Base-by-base conservation (phyloP, 2,329 filamentous ascomycete genomes). In the Verticillium isaacii region DNA sequence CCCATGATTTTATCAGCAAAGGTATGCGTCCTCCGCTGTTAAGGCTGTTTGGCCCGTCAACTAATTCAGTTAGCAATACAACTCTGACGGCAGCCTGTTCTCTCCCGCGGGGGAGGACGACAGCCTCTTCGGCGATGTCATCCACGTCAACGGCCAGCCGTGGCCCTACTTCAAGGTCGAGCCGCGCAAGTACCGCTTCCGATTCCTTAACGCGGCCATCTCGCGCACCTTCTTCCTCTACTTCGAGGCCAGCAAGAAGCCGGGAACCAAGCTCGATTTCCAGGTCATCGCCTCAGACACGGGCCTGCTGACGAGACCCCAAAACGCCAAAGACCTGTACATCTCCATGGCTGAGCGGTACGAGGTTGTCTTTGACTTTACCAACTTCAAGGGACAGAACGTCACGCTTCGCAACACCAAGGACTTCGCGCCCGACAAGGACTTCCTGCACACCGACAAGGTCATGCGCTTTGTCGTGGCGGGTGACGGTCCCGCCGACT, bases 161-260 rank as follows among this genome's bases (percentile, higher is more conserved):
- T 85, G 82, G 82, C 82, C 83, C 3, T 83, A 73, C 64, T 65
- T 82, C 50, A 74, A 76, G 8, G 82, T 84, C 3, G 78, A 85
- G 68, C 80, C 80, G 5, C 77, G 82, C 67, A 84, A 84, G 66
- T 85, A 85, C 70, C 78, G 82, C 29, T 77, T 85, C 64, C 72
- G 82, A 8, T 66, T 84, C 17, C 75, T 82, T 34, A 75, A 84
- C 66, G 77, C 78, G 15, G 70, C 75, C 25, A 67, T 80, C 61
- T 75, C 71, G 34, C 68, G 77, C 62, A 70, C 76, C 2, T 83
- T 80, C 63, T 67, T 75, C 8, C 68, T 84, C 15, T 81, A 76
- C 62, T 71, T 80, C 17, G 75, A 70, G 50, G 66, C 54, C 41
- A 59, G 15, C 55, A 59, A 60, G 2, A 58, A 61, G 2, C 56